These are phyloP conservation scores for Globisporangium okanoganense DNA, from an alignment of 352 stramenopile genomes.

Conservation along the genomic window DNA sequence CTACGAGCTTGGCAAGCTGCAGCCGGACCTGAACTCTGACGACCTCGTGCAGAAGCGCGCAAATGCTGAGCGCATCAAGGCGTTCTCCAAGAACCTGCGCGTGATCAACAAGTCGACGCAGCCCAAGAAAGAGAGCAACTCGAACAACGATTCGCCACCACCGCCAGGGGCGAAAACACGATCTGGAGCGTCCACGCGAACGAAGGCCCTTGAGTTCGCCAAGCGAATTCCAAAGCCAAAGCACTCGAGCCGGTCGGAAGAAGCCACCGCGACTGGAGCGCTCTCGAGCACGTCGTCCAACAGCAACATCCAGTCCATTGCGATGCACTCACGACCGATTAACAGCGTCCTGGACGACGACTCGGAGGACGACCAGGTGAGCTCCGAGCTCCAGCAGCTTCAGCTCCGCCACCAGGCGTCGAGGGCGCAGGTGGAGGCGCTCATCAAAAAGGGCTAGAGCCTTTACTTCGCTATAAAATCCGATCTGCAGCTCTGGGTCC, in stretches of 20 bases:
- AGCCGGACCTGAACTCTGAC: slow-evolving; percentile 80
- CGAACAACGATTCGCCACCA: slow-evolving; percentile 17
- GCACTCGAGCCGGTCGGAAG: slow-evolving; percentile 21
- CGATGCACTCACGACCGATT: slow-evolving; percentile 25
- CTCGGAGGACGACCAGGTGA: slow-evolving; percentile 55
- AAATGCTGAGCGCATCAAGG: slow-evolving; percentile 77
- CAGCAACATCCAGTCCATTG: slow-evolving; percentile 22
- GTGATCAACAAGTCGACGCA: slow-evolving; percentile 62
- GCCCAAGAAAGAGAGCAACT: slow-evolving; percentile 27
- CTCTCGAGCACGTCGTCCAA: slow-evolving; percentile 13
- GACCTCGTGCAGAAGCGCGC: slow-evolving; percentile 78
- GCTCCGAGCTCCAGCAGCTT: slow-evolving; percentile 58
- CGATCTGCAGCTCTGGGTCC: neutral
- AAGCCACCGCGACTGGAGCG: slow-evolving; percentile 11
- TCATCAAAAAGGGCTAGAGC: slow-evolving; percentile 39
- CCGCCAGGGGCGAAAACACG: slow-evolving; percentile 26
- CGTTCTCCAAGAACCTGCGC: slow-evolving; percentile 77
- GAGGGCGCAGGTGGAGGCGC: slow-evolving; percentile 66
- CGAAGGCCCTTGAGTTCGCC: slow-evolving; percentile 74
- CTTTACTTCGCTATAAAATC: neutral
- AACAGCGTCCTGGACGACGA: slow-evolving; percentile 58
- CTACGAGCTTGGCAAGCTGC: slow-evolving; percentile 87
- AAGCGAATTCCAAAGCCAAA: slow-evolving; percentile 79
- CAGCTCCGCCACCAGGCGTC: slow-evolving; percentile 69
- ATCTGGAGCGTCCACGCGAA: slow-evolving; percentile 34